phyloP scores from a whole-genome alignment of 1,284 basidiomycete genomes.

The Cutaneotrichosporon daszewskae region DNA sequence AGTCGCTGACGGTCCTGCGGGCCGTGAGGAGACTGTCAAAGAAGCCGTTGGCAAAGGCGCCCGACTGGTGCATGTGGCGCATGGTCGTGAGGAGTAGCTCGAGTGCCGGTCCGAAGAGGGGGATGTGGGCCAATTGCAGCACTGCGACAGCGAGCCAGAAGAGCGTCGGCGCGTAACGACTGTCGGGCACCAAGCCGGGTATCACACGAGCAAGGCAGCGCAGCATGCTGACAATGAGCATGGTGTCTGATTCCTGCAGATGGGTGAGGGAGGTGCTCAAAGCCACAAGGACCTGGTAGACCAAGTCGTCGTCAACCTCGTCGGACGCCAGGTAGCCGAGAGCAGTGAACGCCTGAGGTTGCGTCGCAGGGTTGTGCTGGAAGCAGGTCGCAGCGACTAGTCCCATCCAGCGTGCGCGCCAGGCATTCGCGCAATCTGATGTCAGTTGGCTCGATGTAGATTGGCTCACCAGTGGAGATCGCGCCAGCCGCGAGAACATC shows the following conservation, averaged over 20 bases:
- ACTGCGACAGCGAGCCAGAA: constrained; percentile 82
- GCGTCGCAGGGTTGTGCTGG: constrained; percentile 83
- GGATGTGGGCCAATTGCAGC: constrained; percentile 67
- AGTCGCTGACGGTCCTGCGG: constrained; percentile 61
- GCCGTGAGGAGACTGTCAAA: constrained; percentile 58
- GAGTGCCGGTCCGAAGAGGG: constrained; percentile 63
- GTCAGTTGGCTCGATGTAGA: not conserved
- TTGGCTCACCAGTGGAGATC: constrained; percentile 33
- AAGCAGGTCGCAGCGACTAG: constrained; percentile 87
- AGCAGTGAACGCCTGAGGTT: constrained; percentile 80
- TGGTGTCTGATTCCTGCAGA: constrained; percentile 35
- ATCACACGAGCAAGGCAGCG: constrained; percentile 73
- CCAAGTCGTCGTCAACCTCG: constrained; percentile 57
- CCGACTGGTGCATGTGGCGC: constrained; percentile 48
- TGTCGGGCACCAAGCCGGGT: constrained; percentile 61
- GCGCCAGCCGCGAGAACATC: constrained; percentile 62
- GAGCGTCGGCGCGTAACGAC: constrained; percentile 65
- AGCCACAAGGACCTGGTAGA: constrained; percentile 46
- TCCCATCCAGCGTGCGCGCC: constrained; percentile 90
- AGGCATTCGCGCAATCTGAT: constrained; percentile 72
- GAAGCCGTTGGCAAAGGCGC: constrained; percentile 53
- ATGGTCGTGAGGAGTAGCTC: constrained; percentile 56
- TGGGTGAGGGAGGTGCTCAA: constrained; percentile 52
- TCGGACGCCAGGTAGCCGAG: constrained; percentile 70
- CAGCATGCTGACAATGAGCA: constrained; percentile 72